These are phyloP conservation scores for Penicillium sp. DNA, from an alignment of 2,329 filamentous ascomycete genomes.

Conservation along the genomic window DNA sequence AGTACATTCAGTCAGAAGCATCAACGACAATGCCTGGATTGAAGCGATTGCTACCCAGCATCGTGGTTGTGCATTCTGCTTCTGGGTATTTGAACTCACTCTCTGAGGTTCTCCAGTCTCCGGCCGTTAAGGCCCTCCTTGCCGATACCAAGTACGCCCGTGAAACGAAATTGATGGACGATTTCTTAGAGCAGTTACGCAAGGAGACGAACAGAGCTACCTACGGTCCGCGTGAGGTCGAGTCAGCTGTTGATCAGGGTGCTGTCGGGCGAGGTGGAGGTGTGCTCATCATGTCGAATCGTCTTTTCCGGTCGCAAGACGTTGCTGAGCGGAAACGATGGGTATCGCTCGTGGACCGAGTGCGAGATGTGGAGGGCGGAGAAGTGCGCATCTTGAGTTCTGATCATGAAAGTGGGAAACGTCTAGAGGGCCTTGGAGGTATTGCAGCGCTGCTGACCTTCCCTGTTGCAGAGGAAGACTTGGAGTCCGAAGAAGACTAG, in stretches of 20 bases:
- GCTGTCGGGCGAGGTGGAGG: slow-evolving; percentile 86
- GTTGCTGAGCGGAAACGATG: slow-evolving; percentile 74
- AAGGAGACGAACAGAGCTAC: slow-evolving; percentile 85
- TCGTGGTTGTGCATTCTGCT: slow-evolving; percentile 73
- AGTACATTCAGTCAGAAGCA: slow-evolving; percentile 63
- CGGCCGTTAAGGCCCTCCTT: slow-evolving; percentile 72
- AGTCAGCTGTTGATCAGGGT: slow-evolving; percentile 78
- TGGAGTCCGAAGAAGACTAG: slow-evolving; percentile 57
- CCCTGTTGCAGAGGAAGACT: slow-evolving; percentile 76
- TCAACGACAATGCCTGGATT: slow-evolving; percentile 56
- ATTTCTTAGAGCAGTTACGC: slow-evolving; percentile 73
- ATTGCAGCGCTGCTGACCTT: slow-evolving; percentile 90
- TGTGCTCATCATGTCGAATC: slow-evolving; percentile 80
- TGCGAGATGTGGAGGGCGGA: slow-evolving; percentile 76
- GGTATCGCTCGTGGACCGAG: slow-evolving; percentile 81
- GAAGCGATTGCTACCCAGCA: slow-evolving; percentile 67
- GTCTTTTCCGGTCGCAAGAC: slow-evolving; percentile 79
- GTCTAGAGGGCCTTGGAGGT: slow-evolving; percentile 78
- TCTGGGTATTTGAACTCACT: slow-evolving; percentile 84
- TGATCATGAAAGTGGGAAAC: slow-evolving; percentile 87
- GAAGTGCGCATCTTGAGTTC: slow-evolving; percentile 87
- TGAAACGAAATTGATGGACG: slow-evolving; percentile 81
- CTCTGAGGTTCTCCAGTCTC: slow-evolving; percentile 79
- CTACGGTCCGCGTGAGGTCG: slow-evolving; percentile 82
- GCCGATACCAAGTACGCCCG: slow-evolving; percentile 84